These are phyloP conservation scores for Saccharomycopsis olivae DNA, from an alignment of 805 yeast genomes.

Conservation along the genomic window DNA sequence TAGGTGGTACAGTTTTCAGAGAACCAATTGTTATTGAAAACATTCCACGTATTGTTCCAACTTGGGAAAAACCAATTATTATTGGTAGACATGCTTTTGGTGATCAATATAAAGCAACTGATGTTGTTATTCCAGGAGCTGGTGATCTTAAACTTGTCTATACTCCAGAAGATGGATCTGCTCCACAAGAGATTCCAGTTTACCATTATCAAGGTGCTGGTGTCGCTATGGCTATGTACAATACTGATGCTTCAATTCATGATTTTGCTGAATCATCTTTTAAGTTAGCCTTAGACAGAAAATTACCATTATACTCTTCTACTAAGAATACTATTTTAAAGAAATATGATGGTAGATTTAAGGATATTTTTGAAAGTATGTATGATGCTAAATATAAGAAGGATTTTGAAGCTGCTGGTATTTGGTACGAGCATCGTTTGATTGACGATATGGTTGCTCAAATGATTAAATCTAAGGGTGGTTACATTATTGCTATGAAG, in stretches of 20 bases:
- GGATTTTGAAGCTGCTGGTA: slow-evolving; percentile 47
- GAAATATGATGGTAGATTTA: slow-evolving; percentile 74
- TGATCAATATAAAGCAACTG: slow-evolving; percentile 78
- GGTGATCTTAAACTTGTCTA: slow-evolving; percentile 59
- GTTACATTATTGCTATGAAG: slow-evolving; percentile 70
- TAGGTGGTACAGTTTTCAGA: slow-evolving; percentile 78
- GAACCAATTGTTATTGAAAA: slow-evolving; percentile 74
- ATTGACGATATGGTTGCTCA: slow-evolving; percentile 87
- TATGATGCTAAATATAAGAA: slow-evolving; percentile 47
- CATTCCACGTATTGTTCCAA: slow-evolving; percentile 67
- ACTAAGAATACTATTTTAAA: slow-evolving; percentile 77
- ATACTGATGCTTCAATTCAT: slow-evolving; percentile 65
- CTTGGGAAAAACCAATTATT: slow-evolving; percentile 75
- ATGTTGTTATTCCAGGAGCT: slow-evolving; percentile 52
- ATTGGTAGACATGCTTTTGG: slow-evolving; percentile 84
- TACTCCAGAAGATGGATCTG: slow-evolving; percentile 51
- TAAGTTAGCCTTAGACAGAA: slow-evolving; percentile 56
- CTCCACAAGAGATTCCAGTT: slow-evolving; percentile 38
- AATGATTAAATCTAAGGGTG: slow-evolving; percentile 79
- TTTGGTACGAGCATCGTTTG: slow-evolving; percentile 71
- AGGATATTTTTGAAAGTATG: slow-evolving; percentile 64
- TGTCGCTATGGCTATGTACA: slow-evolving; percentile 75
- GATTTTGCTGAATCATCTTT: slow-evolving; percentile 78
- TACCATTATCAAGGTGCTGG: slow-evolving; percentile 58
- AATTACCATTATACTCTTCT: slow-evolving; percentile 54